Evolutionary conservation across 2,329 filamentous ascomycete species (phyloP).

Genomic region (Sporothrix dimorphospora): DNA sequence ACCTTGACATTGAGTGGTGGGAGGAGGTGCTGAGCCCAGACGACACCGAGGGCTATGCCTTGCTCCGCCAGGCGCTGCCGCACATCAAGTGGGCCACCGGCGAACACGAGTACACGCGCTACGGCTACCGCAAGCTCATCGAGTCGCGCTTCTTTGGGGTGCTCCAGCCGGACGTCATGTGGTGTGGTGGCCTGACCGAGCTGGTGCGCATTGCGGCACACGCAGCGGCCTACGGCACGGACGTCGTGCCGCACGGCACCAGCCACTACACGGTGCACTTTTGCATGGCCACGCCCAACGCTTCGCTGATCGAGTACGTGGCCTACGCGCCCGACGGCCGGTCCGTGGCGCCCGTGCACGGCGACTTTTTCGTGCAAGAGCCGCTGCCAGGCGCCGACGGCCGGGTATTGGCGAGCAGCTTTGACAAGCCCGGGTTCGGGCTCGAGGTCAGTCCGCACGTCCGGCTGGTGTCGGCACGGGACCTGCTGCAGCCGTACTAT

Average conservation of each 20-base stretch:
- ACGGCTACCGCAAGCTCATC: constrained; percentile 91
- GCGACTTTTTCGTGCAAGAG: constrained; percentile 86
- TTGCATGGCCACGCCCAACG: constrained; percentile 89
- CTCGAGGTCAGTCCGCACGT: constrained; percentile 84
- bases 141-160: constrained; percentile 92
- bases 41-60: constrained; percentile 86
- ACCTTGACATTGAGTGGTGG: constrained; percentile 95
- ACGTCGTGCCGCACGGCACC: constrained; percentile 89
- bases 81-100: constrained; percentile 92
- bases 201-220: constrained; percentile 85
- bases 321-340: constrained; percentile 91
- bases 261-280: constrained; percentile 97
- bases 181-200: constrained; percentile 91
- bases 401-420: constrained; percentile 73
- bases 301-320: constrained; percentile 93
- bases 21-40: constrained; percentile 92
- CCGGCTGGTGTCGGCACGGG: constrained; percentile 74
- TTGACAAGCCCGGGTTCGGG: constrained; percentile 91
- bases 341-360: constrained; percentile 88
- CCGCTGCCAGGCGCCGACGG: constrained; percentile 78
- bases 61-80: constrained; percentile 88
- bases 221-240: constrained; percentile 90
- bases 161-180: constrained; percentile 96
- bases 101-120: constrained; percentile 93
- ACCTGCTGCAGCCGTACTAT: constrained; percentile 65